Evolutionary conservation across 192 early-diverging fungal genomes (phyloP).

Genomic region (Rhizophlyctis rosea): DNA sequence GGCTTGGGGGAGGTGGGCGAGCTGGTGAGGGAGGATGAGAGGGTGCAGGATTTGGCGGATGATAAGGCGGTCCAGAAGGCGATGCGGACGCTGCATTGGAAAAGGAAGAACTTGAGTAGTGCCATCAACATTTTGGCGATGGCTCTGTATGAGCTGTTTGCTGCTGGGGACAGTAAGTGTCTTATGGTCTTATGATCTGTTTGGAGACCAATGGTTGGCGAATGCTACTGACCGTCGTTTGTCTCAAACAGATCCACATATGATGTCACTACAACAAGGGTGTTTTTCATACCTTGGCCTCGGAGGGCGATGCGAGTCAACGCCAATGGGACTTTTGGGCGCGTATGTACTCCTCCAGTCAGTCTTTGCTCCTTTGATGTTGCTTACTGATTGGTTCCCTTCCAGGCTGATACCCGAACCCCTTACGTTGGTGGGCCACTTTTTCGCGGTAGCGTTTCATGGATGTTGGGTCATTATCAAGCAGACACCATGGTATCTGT

Average conservation of each 20-base stretch:
- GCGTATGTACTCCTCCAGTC: constrained; percentile 25
- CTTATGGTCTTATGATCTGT: constrained; percentile 1
- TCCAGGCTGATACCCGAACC: constrained; percentile 65
- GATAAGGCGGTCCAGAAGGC: constrained; percentile 44
- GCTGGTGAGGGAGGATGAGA: neutral
- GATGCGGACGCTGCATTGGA: constrained; percentile 72
- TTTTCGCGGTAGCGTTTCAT: constrained; percentile 83
- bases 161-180: constrained; percentile 66
- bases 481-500: constrained; percentile 6
- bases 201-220: constrained; percentile 2
- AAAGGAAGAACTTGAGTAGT: constrained; percentile 64
- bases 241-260: constrained; percentile 54
- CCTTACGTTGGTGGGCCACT: constrained; percentile 77
- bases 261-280: constrained; percentile 73
- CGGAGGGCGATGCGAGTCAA: constrained; percentile 75
- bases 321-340: constrained; percentile 85
- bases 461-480: constrained; percentile 28
- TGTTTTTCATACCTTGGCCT: constrained; percentile 86
- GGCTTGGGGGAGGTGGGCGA: neutral
- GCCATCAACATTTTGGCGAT: constrained; percentile 90
- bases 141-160: constrained; percentile 88
- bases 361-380: neutral
- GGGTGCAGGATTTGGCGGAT: constrained; percentile 49
- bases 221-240: neutral
- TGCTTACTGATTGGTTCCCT: neutral